phyloP scores from a whole-genome alignment of 2,329 filamentous ascomycete species.

The Monilinia fructigena region DNA sequence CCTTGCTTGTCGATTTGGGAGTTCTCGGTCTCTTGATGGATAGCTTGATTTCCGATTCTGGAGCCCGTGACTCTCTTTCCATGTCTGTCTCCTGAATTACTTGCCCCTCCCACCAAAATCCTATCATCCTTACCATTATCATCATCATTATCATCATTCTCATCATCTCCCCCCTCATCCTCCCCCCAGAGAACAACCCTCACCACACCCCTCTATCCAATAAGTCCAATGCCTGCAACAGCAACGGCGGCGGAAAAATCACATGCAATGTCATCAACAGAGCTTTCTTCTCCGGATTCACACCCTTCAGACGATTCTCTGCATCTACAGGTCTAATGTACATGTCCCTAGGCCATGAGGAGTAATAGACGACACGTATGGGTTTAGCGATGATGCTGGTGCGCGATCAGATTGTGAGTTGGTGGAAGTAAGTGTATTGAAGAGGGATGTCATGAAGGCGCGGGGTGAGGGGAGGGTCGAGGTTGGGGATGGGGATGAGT shows the following conservation, averaged over 20 bases:
- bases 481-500: background rate
- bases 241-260: conserved; percentile 69
- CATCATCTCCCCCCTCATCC: conserved; percentile 21
- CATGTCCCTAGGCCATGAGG: no score
- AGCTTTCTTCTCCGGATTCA: conserved; percentile 40
- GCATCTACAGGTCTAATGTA: no score
- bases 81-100: conserved; percentile 18
- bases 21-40: background rate
- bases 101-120: no score
- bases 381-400: no score
- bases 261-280: conserved; percentile 64
- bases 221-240: conserved; percentile 84
- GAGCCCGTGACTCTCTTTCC: conserved; percentile 21
- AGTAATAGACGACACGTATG: no score
- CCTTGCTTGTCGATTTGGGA: background rate
- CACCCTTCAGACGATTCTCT: conserved; percentile 30
- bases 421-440: conserved; percentile 32
- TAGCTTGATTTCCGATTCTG: background rate
- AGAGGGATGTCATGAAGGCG: conserved; percentile 36
- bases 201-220: conserved; percentile 75
- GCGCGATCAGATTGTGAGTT: background rate
- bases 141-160: background rate
- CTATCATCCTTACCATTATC: no score
- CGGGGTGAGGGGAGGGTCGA: conserved; percentile 35
- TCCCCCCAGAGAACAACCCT: conserved; percentile 45